phyloP scores from a whole-genome alignment of 495 filamentous ascomycete genomes.

The Annulohypoxylon maeteangense region DNA sequence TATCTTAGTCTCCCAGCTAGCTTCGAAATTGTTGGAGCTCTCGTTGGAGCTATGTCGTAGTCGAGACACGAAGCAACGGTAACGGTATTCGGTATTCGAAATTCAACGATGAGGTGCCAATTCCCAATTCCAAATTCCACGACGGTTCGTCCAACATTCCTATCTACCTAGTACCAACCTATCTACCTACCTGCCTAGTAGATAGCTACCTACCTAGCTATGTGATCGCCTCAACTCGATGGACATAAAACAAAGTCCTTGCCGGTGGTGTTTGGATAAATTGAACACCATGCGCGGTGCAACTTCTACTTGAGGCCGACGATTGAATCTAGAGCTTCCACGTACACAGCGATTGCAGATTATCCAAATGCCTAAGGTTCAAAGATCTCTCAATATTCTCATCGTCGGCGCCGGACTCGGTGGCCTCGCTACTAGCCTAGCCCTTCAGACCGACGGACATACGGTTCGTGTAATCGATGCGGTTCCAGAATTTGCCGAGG shows the following conservation, averaged over 20 bases:
- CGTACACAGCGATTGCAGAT: too few relatives aligned
- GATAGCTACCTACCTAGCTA: not conserved
- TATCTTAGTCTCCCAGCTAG: not conserved
- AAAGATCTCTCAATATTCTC: conserved; percentile 54
- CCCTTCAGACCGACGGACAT: conserved; percentile 39
- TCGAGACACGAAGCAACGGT: not conserved
- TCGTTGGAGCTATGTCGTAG: not conserved
- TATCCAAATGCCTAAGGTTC: conserved; percentile 7
- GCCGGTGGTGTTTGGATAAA: not conserved
- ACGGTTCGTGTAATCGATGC: conserved; percentile 39
- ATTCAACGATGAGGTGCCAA: not conserved
- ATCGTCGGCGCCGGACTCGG: conserved; percentile 68
- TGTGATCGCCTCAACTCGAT: not conserved
- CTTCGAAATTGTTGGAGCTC: not conserved
- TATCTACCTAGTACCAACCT: too few relatives aligned
- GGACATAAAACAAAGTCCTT: not conserved
- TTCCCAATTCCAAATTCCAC: too few relatives aligned
- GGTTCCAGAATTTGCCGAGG: conserved; percentile 43
- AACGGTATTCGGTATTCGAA: not conserved
- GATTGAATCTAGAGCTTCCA: not conserved
- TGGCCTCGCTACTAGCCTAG: conserved; percentile 64
- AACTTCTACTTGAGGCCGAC: too few relatives aligned
- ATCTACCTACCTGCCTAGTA: too few relatives aligned
- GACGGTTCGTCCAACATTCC: too few relatives aligned
- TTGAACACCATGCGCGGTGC: too few relatives aligned